Conservation (phyloP, 805 yeast species). For the Spathaspora gorwiae region DNA sequence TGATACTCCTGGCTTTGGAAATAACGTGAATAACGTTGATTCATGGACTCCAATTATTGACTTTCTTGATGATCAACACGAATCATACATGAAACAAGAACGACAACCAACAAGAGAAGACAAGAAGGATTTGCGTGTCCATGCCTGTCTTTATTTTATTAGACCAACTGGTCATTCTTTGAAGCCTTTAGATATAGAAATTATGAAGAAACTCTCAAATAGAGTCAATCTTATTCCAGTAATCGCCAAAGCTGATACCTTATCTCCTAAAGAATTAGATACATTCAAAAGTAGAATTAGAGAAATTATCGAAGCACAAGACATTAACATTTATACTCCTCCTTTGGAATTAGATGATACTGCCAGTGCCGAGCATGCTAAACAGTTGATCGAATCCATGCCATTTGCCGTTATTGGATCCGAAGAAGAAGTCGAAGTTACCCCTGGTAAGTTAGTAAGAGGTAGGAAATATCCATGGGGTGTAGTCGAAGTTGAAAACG, state of each 20-base stretch:
- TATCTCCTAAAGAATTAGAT: slow-evolving; percentile 65
- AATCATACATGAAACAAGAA: slow-evolving; percentile 83
- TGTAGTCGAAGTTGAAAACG: slow-evolving; percentile 80
- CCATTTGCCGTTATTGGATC: slow-evolving; percentile 84
- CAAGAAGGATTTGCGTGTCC: slow-evolving; percentile 80
- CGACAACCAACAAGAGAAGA: slow-evolving; percentile 75
- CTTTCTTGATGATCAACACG: slow-evolving; percentile 89
- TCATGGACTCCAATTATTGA: slow-evolving; percentile 85
- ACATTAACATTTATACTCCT: slow-evolving; percentile 78
- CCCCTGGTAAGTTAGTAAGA: slow-evolving; percentile 59
- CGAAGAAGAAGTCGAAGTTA: slow-evolving; percentile 62
- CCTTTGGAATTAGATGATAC: slow-evolving; percentile 73
- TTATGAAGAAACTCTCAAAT: slow-evolving; percentile 76
- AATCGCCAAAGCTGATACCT: slow-evolving; percentile 83
- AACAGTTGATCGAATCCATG: slow-evolving; percentile 75
- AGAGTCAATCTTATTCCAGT: slow-evolving; percentile 87
- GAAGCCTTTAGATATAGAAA: slow-evolving; percentile 81
- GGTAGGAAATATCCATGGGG: slow-evolving; percentile 95
- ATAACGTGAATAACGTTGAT: slow-evolving; percentile 77
- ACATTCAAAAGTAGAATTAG: slow-evolving; percentile 72
- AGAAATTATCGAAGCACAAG: slow-evolving; percentile 78
- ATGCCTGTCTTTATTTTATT: slow-evolving; percentile 84
- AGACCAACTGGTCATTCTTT: slow-evolving; percentile 88
- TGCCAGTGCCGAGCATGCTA: slow-evolving; percentile 75
- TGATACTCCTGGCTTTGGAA: slow-evolving; percentile 95